phyloP scores from a whole-genome alignment of 2,329 filamentous ascomycete species.

The Fusarium redolens region DNA sequence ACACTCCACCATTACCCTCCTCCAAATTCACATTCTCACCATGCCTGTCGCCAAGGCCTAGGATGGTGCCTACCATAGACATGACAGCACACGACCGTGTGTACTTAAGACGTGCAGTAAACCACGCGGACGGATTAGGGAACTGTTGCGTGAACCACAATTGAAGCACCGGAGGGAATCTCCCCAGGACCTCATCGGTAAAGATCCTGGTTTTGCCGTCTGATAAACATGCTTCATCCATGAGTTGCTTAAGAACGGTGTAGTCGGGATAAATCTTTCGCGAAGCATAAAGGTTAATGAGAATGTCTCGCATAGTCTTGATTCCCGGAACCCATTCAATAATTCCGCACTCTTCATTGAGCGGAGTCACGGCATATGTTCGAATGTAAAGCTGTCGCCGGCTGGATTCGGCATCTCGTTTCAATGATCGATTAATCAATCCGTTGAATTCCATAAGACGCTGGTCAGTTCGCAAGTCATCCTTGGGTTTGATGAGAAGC shows the following conservation, averaged over 20 bases:
- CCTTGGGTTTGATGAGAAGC: slow-evolving; percentile 96
- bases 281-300: slow-evolving; percentile 81
- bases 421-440: slow-evolving; percentile 95
- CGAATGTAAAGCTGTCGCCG: slow-evolving; percentile 93
- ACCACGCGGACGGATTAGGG: slow-evolving; percentile 92
- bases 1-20: slow-evolving; percentile 90
- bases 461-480: slow-evolving; percentile 96
- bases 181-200: slow-evolving; percentile 69
- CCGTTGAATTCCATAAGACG: slow-evolving; percentile 99
- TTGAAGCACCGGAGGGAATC: slow-evolving; percentile 86
- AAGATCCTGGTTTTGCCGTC: slow-evolving; percentile 76
- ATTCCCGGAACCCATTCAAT: slow-evolving; percentile 99
- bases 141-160: slow-evolving; percentile 98
- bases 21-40: slow-evolving; percentile 97
- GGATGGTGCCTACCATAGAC: slow-evolving; percentile 98
- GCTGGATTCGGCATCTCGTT: slow-evolving; percentile 90
- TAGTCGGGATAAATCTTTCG: slow-evolving; percentile 79
- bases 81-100: slow-evolving; percentile 96
- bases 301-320: slow-evolving; percentile 91
- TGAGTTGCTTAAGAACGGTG: slow-evolving; percentile 68
- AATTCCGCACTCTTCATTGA: slow-evolving; percentile 97
- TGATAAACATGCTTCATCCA: slow-evolving; percentile 71
- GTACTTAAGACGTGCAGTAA: slow-evolving; percentile 87
- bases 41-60: slow-evolving; percentile 93
- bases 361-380: slow-evolving; percentile 94